Percentiles rank a stretch among this genome's conserved stretches.
Conservation (phyloP, 2,329 filamentous ascomycete species). For the Paraphaeosphaeria minitans region DNA sequence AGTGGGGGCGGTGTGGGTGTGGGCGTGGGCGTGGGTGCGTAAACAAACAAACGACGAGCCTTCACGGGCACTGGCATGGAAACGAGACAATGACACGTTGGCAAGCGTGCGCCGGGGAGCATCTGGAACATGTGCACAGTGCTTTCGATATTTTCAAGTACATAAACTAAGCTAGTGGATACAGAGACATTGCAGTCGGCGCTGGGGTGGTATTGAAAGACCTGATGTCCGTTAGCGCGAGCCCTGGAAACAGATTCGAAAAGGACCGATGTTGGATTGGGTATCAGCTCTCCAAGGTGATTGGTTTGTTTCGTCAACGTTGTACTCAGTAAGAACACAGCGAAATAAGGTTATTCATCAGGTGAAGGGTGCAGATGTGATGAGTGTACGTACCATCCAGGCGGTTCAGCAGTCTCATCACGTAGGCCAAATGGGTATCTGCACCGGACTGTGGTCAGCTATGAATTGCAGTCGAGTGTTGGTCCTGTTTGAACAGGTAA, state of each 20-base stretch:
- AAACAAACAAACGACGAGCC: conserved; percentile 1
- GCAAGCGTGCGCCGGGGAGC: conserved; percentile 10
- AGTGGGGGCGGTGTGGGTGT: background rate
- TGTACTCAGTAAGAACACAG: conserved; percentile 68
- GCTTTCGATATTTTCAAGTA: background rate
- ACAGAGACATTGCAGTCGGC: background rate
- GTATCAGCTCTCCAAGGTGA: conserved; percentile 71
- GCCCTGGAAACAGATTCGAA: background rate
- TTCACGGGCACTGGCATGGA: background rate
- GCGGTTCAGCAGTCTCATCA: no score
- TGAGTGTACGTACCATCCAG: conserved; percentile 25
- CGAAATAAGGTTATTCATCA: conserved; percentile 66
- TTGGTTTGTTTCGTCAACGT: conserved; percentile 62
- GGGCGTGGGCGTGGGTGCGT: background rate
- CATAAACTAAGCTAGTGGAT: conserved; percentile 10
- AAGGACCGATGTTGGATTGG: background rate
- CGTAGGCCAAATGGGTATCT: background rate
- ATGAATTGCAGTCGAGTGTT: conserved; percentile 16
- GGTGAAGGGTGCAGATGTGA: conserved; percentile 25
- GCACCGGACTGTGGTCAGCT: conserved; percentile 27
- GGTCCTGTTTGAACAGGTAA: conserved; percentile 17
- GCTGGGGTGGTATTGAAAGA: conserved; percentile 6
- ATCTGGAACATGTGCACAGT: conserved; percentile 4
- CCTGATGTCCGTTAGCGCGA: conserved; percentile 8
- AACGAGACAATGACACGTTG: conserved; percentile 14